These are phyloP conservation scores for Candida argentea DNA, from an alignment of 805 yeast genomes.

Conservation along the genomic window DNA sequence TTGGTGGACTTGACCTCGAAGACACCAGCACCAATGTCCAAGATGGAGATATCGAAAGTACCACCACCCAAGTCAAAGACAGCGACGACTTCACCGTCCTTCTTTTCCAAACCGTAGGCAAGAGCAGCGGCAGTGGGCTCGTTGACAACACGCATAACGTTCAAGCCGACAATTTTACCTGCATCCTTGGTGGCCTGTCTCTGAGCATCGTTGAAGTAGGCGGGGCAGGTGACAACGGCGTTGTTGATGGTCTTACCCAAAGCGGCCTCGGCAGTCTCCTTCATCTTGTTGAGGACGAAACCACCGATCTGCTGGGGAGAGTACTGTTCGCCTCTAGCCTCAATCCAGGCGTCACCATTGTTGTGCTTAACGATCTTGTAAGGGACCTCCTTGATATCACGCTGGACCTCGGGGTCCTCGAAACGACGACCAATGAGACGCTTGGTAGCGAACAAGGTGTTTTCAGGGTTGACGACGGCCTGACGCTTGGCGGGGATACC, in stretches of 20 bases:
- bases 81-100: conserved; percentile 75
- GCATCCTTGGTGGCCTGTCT: conserved; percentile 95
- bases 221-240: conserved; percentile 89
- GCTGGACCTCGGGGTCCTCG: conserved; percentile 82
- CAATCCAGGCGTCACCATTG: conserved; percentile 95
- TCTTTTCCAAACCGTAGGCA: conserved; percentile 87
- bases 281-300: conserved; percentile 88
- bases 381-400: conserved; percentile 80
- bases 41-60: conserved; percentile 93
- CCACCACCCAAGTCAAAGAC: conserved; percentile 99
- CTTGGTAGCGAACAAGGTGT: conserved; percentile 90
- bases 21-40: conserved; percentile 96
- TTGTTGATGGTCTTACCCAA: conserved; percentile 79
- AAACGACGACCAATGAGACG: conserved; percentile 91
- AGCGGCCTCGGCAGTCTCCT: conserved; percentile 93
- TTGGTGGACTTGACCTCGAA: conserved; percentile 96
- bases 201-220: conserved; percentile 85
- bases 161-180: conserved; percentile 92
- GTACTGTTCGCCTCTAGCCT: conserved; percentile 78
- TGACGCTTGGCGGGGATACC: conserved; percentile 96
- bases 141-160: conserved; percentile 81
- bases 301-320: conserved; percentile 97
- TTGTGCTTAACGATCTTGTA: conserved; percentile 82
- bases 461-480: conserved; percentile 89
- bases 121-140: conserved; percentile 93